Percentiles rank a stretch among this genome's conserved stretches.
phyloP scores from a whole-genome alignment of 805 yeast species.

The Barnettozyma wickerhamii region DNA sequence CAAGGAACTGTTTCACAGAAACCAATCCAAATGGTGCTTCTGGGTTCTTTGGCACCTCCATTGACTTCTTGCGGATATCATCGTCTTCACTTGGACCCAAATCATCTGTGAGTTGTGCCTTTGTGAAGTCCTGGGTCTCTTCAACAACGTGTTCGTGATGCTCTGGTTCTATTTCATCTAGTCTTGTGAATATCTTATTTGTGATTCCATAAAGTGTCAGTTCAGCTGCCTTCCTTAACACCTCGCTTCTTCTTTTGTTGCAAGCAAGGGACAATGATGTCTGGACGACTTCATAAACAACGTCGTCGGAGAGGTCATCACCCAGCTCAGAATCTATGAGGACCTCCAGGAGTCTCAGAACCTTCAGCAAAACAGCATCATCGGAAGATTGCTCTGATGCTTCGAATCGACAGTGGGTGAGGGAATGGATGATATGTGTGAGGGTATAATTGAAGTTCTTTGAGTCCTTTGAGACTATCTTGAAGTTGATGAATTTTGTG shows the following conservation, averaged over 20 bases:
- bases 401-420: slow-evolving; percentile 93
- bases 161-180: slow-evolving; percentile 51
- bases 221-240: slow-evolving; percentile 85
- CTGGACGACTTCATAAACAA: slow-evolving; percentile 83
- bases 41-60: slow-evolving; percentile 21
- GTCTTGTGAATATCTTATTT: slow-evolving; percentile 57
- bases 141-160: slow-evolving; percentile 36
- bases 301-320: slow-evolving; percentile 68
- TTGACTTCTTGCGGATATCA: slow-evolving; percentile 16
- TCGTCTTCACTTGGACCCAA: slow-evolving; percentile 49
- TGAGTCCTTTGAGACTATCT: slow-evolving; percentile 53
- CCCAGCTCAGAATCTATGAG: slow-evolving; percentile 65
- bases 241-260: slow-evolving; percentile 87
- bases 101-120: slow-evolving; percentile 47
- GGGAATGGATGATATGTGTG: slow-evolving; percentile 57
- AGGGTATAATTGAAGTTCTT: slow-evolving; percentile 53
- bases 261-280: slow-evolving; percentile 90
- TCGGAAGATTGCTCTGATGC: slow-evolving; percentile 91
- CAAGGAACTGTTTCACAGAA: slow-evolving; percentile 72
- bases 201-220: slow-evolving; percentile 70
- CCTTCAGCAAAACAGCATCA: slow-evolving; percentile 84
- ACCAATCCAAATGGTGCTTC: slow-evolving; percentile 60
- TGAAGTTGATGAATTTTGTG: slow-evolving; percentile 66
- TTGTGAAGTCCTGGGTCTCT: slow-evolving; percentile 42
- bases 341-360: slow-evolving; percentile 66